Conservation (phyloP, 2,329 filamentous ascomycete genomes). For the Fusarium tricinctum region DNA sequence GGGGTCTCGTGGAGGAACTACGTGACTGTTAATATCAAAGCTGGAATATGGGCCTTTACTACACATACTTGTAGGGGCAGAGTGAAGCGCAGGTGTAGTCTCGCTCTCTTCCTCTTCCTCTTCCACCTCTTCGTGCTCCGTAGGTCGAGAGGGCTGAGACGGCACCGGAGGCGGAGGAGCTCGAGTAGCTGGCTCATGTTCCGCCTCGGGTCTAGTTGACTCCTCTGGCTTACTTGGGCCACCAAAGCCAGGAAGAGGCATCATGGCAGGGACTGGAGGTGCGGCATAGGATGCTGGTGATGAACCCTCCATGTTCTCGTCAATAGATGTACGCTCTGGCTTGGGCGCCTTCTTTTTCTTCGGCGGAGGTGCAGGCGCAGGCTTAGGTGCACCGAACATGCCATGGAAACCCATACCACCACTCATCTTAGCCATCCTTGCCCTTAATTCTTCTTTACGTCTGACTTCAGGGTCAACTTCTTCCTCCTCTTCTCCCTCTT, state of each 20-base stretch:
- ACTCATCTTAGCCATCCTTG: constrained; percentile 98
- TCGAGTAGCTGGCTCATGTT: constrained; percentile 50
- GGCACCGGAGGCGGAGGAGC: constrained; percentile 52
- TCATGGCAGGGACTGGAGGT: constrained; percentile 71
- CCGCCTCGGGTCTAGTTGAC: constrained; percentile 55
- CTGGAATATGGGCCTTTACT: not conserved
- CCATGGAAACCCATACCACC: constrained; percentile 97
- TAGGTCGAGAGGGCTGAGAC: constrained; percentile 37
- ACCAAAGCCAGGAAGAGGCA: constrained; percentile 80
- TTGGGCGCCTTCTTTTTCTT: constrained; percentile 68
- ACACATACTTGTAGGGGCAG: constrained; percentile 45
- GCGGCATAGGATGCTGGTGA: constrained; percentile 61
- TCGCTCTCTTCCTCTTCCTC: constrained; percentile 55
- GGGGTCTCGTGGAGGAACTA: constrained; percentile 53
- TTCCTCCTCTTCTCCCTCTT: constrained; percentile 77
- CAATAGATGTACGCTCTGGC: constrained; percentile 58
- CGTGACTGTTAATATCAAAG: constrained; percentile 47
- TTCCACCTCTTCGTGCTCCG: constrained; percentile 42
- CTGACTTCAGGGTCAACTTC: constrained; percentile 89
- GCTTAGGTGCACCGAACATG: constrained; percentile 84
- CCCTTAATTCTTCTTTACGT: constrained; percentile 88
- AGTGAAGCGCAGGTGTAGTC: constrained; percentile 53
- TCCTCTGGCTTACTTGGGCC: constrained; percentile 65
- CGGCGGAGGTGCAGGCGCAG: constrained; percentile 69
- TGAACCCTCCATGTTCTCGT: constrained; percentile 61